phyloP scores from a whole-genome alignment of 78 protist genomes.

The slime mould (Dictyostelium discoideum) region DNA sequence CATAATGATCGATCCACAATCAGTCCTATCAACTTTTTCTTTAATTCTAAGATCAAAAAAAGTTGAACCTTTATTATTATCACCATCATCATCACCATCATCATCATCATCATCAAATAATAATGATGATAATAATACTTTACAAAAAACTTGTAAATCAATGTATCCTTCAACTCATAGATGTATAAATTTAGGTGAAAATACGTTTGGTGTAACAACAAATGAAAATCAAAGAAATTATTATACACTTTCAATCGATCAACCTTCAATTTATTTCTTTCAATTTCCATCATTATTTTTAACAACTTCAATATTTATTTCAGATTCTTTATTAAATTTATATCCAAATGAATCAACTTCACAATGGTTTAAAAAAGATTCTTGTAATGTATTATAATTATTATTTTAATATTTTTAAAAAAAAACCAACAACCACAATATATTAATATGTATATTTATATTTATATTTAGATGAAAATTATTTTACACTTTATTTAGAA shows the following conservation, averaged over 20 bases:
- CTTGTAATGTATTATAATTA: neutral
- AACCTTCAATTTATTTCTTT: neutral
- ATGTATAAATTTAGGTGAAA: slow-evolving; percentile 47
- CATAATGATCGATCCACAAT: slow-evolving; percentile 1
- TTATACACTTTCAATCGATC: neutral
- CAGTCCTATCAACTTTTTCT: neutral
- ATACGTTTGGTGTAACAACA: neutral
- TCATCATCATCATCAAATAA: neutral
- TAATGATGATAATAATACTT: neutral
- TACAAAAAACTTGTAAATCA: neutral
- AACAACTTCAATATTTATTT: slow-evolving; percentile 35
- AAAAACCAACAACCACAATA: no score
- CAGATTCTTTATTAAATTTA: neutral
- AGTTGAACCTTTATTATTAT: neutral
- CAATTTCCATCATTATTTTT: slow-evolving; percentile 21
- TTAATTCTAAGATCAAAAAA: neutral
- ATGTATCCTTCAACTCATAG: neutral
- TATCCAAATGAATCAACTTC: slow-evolving; percentile 13
- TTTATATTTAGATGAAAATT: neutral
- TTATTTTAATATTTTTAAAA: no score
- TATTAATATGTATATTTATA: neutral
- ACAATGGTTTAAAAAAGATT: neutral
- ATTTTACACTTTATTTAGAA: neutral
- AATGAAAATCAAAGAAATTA: neutral
- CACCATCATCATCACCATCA: neutral